Evolutionary conservation across 2,329 filamentous ascomycete genomes (phyloP).

Genomic region (Podosphaera xanthii): DNA sequence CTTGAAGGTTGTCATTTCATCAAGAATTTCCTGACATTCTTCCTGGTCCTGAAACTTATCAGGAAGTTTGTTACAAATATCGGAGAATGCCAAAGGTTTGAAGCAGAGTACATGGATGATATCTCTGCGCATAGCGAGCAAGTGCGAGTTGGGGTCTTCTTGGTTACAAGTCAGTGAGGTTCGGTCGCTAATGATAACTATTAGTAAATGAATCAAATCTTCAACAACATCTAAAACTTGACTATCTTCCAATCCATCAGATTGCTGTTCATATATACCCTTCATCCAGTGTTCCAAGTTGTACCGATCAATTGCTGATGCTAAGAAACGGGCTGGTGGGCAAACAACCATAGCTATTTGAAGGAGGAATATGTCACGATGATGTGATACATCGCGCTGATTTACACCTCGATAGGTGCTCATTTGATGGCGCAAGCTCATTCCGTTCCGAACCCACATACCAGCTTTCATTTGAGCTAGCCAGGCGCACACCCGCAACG

Average conservation of each 20-base stretch:
- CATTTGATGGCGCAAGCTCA: conserved; percentile 87
- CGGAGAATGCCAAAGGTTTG: conserved; percentile 85
- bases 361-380: conserved; percentile 81
- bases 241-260: conserved; percentile 52
- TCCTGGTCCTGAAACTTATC: conserved; percentile 80
- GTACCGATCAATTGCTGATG: conserved; percentile 78
- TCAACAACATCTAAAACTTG: conserved; percentile 88
- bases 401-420: conserved; percentile 77
- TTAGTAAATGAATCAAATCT: conserved; percentile 83
- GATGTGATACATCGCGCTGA: conserved; percentile 78
- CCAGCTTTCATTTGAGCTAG: conserved; percentile 93
- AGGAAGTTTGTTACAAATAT: conserved; percentile 64
- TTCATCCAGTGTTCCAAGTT: conserved; percentile 73
- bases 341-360: conserved; percentile 80
- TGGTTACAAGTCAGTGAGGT: conserved; percentile 51
- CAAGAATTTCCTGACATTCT: conserved; percentile 62
- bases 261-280: conserved; percentile 51
- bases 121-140: conserved; percentile 61
- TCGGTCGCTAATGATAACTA: conserved; percentile 75
- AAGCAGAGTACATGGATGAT: conserved; percentile 89
- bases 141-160: conserved; percentile 39
- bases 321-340: conserved; percentile 60
- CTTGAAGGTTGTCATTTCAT: conserved; percentile 74
- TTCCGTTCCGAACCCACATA: conserved; percentile 96
- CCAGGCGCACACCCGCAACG: conserved; percentile 84